phyloP scores from a whole-genome alignment of 352 stramenopile genomes.

The Phytophthora cactorum region DNA sequence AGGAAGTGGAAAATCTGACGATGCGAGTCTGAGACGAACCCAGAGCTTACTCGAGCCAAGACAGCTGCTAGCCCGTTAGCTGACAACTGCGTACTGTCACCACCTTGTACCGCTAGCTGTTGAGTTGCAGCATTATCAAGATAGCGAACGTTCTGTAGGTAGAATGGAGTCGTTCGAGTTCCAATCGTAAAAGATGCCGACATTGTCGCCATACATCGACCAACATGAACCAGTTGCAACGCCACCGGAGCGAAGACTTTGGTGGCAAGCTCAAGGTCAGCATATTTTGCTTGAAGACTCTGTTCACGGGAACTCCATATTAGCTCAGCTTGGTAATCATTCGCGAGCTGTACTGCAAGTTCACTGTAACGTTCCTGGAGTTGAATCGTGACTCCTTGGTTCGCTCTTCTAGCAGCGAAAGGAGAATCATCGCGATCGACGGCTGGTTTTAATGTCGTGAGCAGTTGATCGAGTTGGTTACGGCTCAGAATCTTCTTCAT shows the following conservation, averaged over 20 bases:
- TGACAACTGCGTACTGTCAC: background rate
- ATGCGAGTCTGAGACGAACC: slow-evolving; percentile 40
- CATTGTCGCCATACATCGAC: slow-evolving; percentile 28
- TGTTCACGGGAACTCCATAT: slow-evolving; percentile 11
- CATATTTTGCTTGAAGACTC: slow-evolving; percentile 8
- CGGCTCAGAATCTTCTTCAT: slow-evolving; percentile 17
- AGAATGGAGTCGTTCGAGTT: slow-evolving; percentile 24
- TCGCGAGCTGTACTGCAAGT: slow-evolving; percentile 17
- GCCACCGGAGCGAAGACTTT: slow-evolving; percentile 2
- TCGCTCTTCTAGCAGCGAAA: slow-evolving; percentile 13
- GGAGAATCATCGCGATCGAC: slow-evolving; percentile 18
- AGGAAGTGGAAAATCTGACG: slow-evolving; percentile 37
- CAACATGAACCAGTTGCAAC: slow-evolving; percentile 21
- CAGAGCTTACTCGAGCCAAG: slow-evolving; percentile 17
- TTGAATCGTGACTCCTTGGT: slow-evolving; percentile 16
- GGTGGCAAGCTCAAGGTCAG: background rate
- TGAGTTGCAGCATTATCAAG: slow-evolving; percentile 27
- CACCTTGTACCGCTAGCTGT: slow-evolving; percentile 14
- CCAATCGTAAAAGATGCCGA: slow-evolving; percentile 18
- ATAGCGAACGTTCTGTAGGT: slow-evolving; percentile 38
- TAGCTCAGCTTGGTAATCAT: slow-evolving; percentile 26
- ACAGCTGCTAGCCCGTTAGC: background rate
- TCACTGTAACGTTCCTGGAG: slow-evolving; percentile 24
- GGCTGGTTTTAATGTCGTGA: slow-evolving; percentile 15
- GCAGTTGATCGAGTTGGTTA: slow-evolving; percentile 8